Evolutionary conservation across 1,284 basidiomycete species (phyloP), one percentile per base, ranked within the genome.

Genomic region (Polyporus tsugae): DNA sequence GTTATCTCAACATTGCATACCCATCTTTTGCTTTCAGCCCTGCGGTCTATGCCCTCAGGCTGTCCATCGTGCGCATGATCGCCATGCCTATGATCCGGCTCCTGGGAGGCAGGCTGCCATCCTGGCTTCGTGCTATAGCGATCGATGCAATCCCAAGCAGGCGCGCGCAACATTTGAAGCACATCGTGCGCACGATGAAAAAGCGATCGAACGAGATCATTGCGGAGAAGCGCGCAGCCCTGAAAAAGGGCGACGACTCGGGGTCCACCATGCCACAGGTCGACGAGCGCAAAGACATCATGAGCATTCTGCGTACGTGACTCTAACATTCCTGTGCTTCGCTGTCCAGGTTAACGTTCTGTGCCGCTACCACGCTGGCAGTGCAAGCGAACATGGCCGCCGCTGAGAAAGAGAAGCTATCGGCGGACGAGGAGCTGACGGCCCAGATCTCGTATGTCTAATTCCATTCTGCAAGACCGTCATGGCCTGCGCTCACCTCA

Each of bases 261-360:
- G n/a, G n/a, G 38, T 72, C 71, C 3, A 62, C 73, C 11, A 46
- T 62, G 57, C 69, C 67, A 29, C 79, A 82, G 64, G 75, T 83
- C 42, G 79, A 76, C 4, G 73, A 80, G 60, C 83, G 82, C 7
- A 83, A 82, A 67, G 85, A 87, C 71, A 77, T 86, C 59, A 80
- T 85, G 72, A 85, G 83, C 64, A 79, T 86, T 19, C 64, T 80
- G 2, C 64, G 80, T 86, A 59, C 74, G 84, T 77, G 19, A n/a
- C n/a, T n/a, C n/a, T n/a, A n/a, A n/a, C n/a, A n/a, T n/a, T n/a
- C n/a, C n/a, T n/a, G n/a, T n/a, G n/a, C n/a, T n/a, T n/a, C n/a
- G n/a, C n/a, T n/a, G n/a, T n/a, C n/a, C n/a, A n/a, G n/a, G n/a
- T n/a, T n/a, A n/a, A n/a, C n/a, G n/a, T 41, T 29, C 36, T 42